Evolutionary conservation across 345 rosid genomes (phyloP).

Genomic region (Boechera stricta): DNA sequence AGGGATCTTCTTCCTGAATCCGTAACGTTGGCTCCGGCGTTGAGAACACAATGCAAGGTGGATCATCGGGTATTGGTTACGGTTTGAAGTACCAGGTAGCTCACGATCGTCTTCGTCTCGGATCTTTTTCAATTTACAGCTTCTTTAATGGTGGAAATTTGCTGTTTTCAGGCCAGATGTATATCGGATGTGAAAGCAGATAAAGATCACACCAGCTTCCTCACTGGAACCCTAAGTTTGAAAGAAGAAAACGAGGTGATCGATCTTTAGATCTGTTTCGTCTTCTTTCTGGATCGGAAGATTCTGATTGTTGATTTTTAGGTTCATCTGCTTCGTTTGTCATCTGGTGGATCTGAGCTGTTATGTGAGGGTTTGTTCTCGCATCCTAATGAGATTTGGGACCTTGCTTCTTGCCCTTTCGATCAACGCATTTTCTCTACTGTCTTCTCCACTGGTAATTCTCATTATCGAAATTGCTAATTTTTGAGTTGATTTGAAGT

Average conservation of each 20-base stretch:
- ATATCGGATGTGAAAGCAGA: conserved; percentile 91
- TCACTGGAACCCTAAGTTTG: conserved; percentile 87
- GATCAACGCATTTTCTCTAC: conserved; percentile 95
- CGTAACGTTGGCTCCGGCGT: conserved; percentile 19
- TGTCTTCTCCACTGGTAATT: conserved; percentile 77
- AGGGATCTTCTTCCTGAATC: conserved; percentile 24
- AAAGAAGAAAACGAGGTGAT: conserved; percentile 91
- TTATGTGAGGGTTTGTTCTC: conserved; percentile 89
- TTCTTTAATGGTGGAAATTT: conserved; percentile 11
- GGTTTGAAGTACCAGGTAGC: conserved; percentile 92
- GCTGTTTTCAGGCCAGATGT: conserved; percentile 73
- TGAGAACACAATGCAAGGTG: conserved; percentile 74
- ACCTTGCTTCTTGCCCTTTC: conserved; percentile 79
- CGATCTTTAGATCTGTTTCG: conserved; percentile 21
- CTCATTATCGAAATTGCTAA: background rate
- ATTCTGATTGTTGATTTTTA: conserved; percentile 38
- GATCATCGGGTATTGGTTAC: conserved; percentile 83
- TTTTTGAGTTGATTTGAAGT: conserved; percentile 22
- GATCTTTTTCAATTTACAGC: background rate
- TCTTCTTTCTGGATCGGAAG: conserved; percentile 26
- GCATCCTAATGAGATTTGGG: conserved; percentile 96
- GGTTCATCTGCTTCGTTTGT: conserved; percentile 90
- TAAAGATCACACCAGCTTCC: conserved; percentile 90
- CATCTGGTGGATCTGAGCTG: conserved; percentile 86
- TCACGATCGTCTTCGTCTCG: conserved; percentile 1